Evolutionary conservation across 2,329 filamentous ascomycete genomes (phyloP), one percentile per base, ranked within the genome.

Genomic region (Fusarium anthophilum): DNA sequence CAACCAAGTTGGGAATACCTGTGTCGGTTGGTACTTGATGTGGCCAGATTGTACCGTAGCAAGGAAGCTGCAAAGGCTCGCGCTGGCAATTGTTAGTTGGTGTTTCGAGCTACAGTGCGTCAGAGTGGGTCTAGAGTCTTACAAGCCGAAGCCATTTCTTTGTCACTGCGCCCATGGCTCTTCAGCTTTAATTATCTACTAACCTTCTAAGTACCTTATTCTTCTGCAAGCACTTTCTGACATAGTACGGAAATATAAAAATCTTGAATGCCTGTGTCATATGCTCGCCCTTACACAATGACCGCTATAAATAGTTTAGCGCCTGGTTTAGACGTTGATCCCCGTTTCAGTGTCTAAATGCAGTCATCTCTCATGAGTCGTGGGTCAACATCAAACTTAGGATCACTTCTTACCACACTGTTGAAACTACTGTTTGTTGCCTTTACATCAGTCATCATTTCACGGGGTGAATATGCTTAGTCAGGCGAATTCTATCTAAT

Each of bases 101-200:
- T 63, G 55, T 74, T 69, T 69, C 45, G 55, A 65, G 63, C 63
- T 72, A 41, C 63, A 73, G 63, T 78, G 76, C 74, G 72, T 78
- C 76, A 78, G 74, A 77, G 76, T 74, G 76, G 76, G 76, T 76
- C 76, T 50, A 44, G 57, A 50, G 47, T 68, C 50, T 62, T 48
- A 54, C 24, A 66, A 50, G 50, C 55, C 43, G 47, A 38, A 50
- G 37, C 28, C 28, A 35, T 41, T 66, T 50, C 38, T 58, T 39
- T 66, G 38, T 67, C 44, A 35, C 28, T 55, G 24, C 26, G 22
- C 15, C 24, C 24, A 55, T 38, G 15, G 11, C 38, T 45, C n/a
- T 41, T 24, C 38, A 62, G 22, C 45, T 47, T 30, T 38, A 24
- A 37, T 43, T 26, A 18, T 17, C 41, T 18, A 48, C 26, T 65